A percentile compares a stretch with the other conserved stretches of the same genome.
phyloP scores from a whole-genome alignment of 2,329 filamentous ascomycete species.

The Gnomoniopsis smithogilvyi region DNA sequence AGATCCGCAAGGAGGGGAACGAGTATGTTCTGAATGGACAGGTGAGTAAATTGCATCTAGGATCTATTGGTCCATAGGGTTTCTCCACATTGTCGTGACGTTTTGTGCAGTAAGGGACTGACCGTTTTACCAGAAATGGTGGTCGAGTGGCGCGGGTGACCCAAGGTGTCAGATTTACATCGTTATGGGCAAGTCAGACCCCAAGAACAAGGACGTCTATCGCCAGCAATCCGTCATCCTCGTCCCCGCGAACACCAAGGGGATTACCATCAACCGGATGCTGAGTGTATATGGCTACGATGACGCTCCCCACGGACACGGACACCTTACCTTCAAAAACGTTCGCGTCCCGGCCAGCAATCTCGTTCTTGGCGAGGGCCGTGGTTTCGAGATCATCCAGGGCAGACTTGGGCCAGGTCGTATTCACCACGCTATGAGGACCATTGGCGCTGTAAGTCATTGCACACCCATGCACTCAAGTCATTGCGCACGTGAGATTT shows the following conservation, averaged over 20 bases:
- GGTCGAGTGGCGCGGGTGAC: slow-evolving; percentile 94
- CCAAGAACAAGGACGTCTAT: slow-evolving; percentile 73
- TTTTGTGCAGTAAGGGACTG: background rate
- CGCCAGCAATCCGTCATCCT: slow-evolving; percentile 90
- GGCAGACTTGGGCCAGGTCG: slow-evolving; percentile 92
- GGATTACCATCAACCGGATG: slow-evolving; percentile 93
- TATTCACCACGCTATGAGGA: slow-evolving; percentile 97
- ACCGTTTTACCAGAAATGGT: slow-evolving; percentile 77
- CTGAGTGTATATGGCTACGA: slow-evolving; percentile 93
- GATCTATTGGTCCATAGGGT: background rate
- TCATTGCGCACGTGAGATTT: background rate
- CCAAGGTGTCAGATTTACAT: slow-evolving; percentile 90
- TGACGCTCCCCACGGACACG: slow-evolving; percentile 97
- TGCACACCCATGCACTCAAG: background rate
- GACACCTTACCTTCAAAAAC: slow-evolving; percentile 84
- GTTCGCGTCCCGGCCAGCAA: slow-evolving; percentile 82
- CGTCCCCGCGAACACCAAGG: slow-evolving; percentile 75
- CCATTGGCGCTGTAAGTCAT: slow-evolving; percentile 71
- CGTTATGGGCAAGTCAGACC: slow-evolving; percentile 91
- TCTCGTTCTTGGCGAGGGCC: slow-evolving; percentile 88
- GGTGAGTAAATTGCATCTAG: slow-evolving; percentile 41
- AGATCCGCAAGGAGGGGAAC: slow-evolving; percentile 77
- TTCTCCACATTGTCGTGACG: background rate
- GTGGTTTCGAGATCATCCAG: slow-evolving; percentile 98
- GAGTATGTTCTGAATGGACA: slow-evolving; percentile 89